These are phyloP conservation scores for Synchytrium microbalum DNA, from an alignment of 371 early-diverging fungal species.

Conservation along the genomic window DNA sequence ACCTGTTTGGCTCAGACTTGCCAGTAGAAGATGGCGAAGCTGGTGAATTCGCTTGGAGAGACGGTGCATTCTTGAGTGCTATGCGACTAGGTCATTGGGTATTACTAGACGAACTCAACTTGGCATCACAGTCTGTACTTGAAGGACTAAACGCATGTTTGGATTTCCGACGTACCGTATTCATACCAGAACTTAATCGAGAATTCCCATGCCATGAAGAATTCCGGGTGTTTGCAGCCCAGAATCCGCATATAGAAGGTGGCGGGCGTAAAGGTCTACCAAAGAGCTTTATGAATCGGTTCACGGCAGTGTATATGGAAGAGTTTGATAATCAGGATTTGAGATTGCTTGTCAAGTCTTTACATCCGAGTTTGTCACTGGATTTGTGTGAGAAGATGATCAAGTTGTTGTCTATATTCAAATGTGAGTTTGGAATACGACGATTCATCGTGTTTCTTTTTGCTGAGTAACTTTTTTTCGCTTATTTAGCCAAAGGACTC, in stretches of 20 bases:
- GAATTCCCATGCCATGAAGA: slow-evolving; percentile 70
- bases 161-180: slow-evolving; percentile 95
- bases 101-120: slow-evolving; percentile 97
- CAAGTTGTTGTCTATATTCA: slow-evolving; percentile 63
- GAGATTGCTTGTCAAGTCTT: slow-evolving; percentile 59
- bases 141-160: slow-evolving; percentile 99
- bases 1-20: slow-evolving; percentile 96
- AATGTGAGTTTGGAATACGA: no score
- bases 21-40: slow-evolving; percentile 69
- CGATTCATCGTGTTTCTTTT: no score
- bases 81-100: slow-evolving; percentile 98
- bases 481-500: no score
- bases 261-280: slow-evolving; percentile 99
- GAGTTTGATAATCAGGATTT: slow-evolving; percentile 71
- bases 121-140: slow-evolving; percentile 98
- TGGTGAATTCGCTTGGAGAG: slow-evolving; percentile 92
- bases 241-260: slow-evolving; percentile 95
- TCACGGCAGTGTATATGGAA: slow-evolving; percentile 91
- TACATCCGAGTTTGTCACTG: slow-evolving; percentile 37
- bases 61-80: slow-evolving; percentile 93
- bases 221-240: slow-evolving; percentile 97
- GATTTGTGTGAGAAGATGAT: slow-evolving; percentile 61
- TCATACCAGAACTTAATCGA: slow-evolving; percentile 88
- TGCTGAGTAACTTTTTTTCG: no score
- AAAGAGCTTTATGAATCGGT: slow-evolving; percentile 96